Evolutionary conservation across 495 filamentous ascomycete species (phyloP).

Genomic region (Aspergillus campestris): DNA sequence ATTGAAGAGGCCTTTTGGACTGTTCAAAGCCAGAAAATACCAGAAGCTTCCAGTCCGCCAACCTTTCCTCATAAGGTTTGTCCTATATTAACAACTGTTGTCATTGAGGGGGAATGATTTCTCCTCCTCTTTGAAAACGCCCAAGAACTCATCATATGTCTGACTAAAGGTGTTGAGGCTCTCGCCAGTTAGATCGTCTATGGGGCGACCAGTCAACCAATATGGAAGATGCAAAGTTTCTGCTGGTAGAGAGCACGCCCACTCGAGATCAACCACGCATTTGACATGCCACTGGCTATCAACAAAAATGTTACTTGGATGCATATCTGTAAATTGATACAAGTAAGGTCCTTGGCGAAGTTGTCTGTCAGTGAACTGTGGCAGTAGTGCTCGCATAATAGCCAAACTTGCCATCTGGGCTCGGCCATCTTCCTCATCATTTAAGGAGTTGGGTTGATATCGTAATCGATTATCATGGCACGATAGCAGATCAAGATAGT

Average conservation of each 20-base stretch:
- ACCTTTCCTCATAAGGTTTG: conserved; percentile 12
- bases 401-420: conserved; percentile 16
- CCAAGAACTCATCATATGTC: conserved; percentile 5
- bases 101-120: background rate
- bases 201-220: conserved; percentile 19
- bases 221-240: conserved; percentile 21
- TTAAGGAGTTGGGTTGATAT: conserved; percentile 20
- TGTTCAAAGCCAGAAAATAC: conserved; percentile 21
- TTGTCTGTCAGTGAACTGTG: conserved; percentile 13
- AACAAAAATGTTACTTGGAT: conserved; percentile 29
- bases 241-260: conserved; percentile 15
- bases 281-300: conserved; percentile 20
- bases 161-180: conserved; percentile 2
- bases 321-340: conserved; percentile 16
- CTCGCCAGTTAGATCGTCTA: conserved; percentile 10
- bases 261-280: conserved; percentile 16
- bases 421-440: conserved; percentile 16
- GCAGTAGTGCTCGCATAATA: conserved; percentile 17
- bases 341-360: conserved; percentile 17
- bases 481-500: conserved; percentile 17
- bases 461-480: conserved; percentile 23
- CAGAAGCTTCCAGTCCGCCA: conserved; percentile 15
- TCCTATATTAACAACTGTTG: background rate
- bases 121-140: conserved; percentile 9
- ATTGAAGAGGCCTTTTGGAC: conserved; percentile 13